Evolutionary conservation across 2,329 filamentous ascomycete genomes (phyloP).

Genomic region (Stagonosporopsis chrysanthemi): DNA sequence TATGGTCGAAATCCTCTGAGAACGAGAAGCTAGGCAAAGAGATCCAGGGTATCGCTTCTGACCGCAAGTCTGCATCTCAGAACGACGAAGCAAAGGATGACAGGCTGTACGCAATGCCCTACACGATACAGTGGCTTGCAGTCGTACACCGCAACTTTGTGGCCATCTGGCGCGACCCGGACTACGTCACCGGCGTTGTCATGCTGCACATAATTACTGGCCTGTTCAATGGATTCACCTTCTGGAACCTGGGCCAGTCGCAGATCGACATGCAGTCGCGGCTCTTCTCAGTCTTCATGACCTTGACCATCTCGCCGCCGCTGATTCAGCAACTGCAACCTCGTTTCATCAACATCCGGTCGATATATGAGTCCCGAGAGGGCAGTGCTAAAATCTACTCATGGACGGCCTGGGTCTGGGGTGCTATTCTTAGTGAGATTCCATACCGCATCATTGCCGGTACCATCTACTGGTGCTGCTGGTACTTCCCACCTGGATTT

Average conservation of each 20-base stretch:
- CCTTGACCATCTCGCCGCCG: conserved; percentile 75
- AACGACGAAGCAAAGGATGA: conserved; percentile 51
- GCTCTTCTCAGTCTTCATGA: conserved; percentile 80
- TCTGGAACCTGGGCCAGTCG: conserved; percentile 56
- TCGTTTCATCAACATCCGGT: conserved; percentile 69
- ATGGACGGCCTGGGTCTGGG: conserved; percentile 74
- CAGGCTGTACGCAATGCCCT: conserved; percentile 54
- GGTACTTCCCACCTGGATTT: conserved; percentile 64
- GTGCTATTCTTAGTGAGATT: conserved; percentile 71
- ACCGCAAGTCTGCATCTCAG: conserved; percentile 42
- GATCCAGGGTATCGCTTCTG: conserved; percentile 51
- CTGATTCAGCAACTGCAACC: conserved; percentile 81
- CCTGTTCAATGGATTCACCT: conserved; percentile 59
- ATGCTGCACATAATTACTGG: conserved; percentile 61
- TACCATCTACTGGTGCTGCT: conserved; percentile 64
- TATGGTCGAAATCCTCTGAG: conserved; percentile 53
- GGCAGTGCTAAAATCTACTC: conserved; percentile 81
- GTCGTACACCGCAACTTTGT: conserved; percentile 61
- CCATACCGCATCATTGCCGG: conserved; percentile 73
- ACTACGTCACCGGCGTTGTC: conserved; percentile 64
- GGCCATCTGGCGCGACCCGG: conserved; percentile 70
- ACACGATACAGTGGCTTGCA: conserved; percentile 51
- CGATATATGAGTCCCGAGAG: conserved; percentile 75
- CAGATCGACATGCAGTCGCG: conserved; percentile 61
- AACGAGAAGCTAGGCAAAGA: conserved; percentile 51